Conservation (phyloP, 2,329 filamentous ascomycete genomes). For the Talaromyces amestolkiae region DNA sequence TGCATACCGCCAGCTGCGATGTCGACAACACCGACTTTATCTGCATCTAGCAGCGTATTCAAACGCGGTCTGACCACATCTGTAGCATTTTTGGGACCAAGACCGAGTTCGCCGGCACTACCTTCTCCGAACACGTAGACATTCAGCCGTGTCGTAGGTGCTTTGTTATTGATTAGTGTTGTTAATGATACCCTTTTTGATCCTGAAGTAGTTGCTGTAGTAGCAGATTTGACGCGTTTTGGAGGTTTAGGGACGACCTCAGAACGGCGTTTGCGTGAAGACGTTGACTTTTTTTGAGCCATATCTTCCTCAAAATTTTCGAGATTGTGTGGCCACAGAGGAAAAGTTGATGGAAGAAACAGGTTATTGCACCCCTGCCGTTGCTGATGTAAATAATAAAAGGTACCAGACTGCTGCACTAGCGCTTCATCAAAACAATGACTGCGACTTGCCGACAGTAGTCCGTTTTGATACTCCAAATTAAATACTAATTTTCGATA, state of each 20-base stretch:
- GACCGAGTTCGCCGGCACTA: neutral
- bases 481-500: neutral
- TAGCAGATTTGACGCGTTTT: neutral
- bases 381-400: neutral
- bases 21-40: conserved; percentile 52
- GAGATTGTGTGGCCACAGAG: neutral
- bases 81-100: neutral
- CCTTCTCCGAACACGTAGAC: conserved; percentile 12
- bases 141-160: neutral
- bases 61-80: conserved; percentile 31
- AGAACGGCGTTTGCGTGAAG: neutral
- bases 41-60: conserved; percentile 59
- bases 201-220: neutral
- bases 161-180: neutral
- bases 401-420: neutral
- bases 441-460: neutral
- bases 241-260: neutral
- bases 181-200: neutral
- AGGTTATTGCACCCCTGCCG: neutral
- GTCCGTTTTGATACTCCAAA: neutral
- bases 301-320: neutral
- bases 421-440: neutral
- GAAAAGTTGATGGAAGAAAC: neutral
- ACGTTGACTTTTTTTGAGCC: neutral
- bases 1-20: conserved; percentile 73